Conservation (phyloP, 2,329 filamentous ascomycete genomes). For the Aspergillus eucalypticola region DNA sequence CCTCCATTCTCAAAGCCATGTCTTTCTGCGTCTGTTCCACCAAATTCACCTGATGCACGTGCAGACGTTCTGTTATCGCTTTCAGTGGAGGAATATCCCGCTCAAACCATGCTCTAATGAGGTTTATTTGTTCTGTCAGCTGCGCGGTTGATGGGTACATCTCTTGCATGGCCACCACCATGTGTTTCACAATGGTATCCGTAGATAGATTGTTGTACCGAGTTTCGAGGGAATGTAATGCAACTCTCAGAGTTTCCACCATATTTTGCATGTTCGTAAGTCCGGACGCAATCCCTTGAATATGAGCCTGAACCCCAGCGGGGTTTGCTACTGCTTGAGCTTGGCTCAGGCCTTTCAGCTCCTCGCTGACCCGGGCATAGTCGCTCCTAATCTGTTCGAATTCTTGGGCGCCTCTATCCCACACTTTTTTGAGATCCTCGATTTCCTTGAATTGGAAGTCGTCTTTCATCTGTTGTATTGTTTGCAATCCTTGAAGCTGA, state of each 20-base stretch:
- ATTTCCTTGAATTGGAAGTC: constrained; percentile 22
- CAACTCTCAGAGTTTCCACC: constrained; percentile 22
- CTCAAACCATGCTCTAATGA: constrained; percentile 19
- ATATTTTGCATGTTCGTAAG: constrained; percentile 9
- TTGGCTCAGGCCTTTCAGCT: neutral
- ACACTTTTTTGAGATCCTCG: constrained; percentile 18
- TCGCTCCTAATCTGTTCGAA: neutral
- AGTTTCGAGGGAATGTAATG: constrained; percentile 44
- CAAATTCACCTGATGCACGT: neutral
- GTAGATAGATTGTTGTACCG: constrained; percentile 54
- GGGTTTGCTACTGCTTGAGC: neutral
- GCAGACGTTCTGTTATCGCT: constrained; percentile 10
- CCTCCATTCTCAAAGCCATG: neutral
- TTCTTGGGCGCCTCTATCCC: constrained; percentile 2
- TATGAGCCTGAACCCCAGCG: neutral
- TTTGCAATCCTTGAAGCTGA: constrained; percentile 13
- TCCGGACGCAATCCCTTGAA: constrained; percentile 3
- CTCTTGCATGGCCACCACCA: constrained; percentile 36
- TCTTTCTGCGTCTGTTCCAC: constrained; percentile 6
- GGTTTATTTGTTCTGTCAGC: constrained; percentile 23
- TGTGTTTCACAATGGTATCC: constrained; percentile 36
- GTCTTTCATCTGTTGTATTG: constrained; percentile 24
- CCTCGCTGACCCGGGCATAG: neutral
- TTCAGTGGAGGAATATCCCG: constrained; percentile 8
- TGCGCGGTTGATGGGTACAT: constrained; percentile 37